A percentile compares a stretch with the other conserved stretches of the same genome.
These are phyloP conservation scores for Gryganskiella cystojenkinii DNA, from an alignment of 192 early-diverging fungal genomes.

Conservation along the genomic window DNA sequence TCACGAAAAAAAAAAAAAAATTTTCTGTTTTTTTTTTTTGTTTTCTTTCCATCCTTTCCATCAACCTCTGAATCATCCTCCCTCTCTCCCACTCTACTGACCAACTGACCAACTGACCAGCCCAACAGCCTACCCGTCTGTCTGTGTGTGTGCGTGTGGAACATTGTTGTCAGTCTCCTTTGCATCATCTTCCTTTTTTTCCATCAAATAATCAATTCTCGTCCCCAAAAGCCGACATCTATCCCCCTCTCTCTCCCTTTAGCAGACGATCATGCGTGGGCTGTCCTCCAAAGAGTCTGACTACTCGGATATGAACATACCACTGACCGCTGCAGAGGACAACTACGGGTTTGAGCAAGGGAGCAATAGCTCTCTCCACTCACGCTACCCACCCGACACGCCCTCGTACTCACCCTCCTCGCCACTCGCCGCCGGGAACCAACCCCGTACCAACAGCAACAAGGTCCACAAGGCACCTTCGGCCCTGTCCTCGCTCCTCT, in stretches of 20 bases:
- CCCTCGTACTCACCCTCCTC: conserved; percentile 1
- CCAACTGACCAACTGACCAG: not conserved
- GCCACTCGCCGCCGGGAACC: not conserved
- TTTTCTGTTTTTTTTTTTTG: too few relatives aligned
- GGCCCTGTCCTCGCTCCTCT: conserved; percentile 14
- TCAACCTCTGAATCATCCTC: not conserved
- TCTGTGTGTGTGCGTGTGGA: too few relatives aligned
- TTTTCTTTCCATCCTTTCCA: not conserved
- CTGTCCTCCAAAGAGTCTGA: conserved; percentile 55
- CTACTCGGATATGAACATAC: conserved; percentile 57
- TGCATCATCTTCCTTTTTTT: too few relatives aligned
- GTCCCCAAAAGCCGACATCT: conserved; percentile 8
- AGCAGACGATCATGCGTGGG: conserved; percentile 36
- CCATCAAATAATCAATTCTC: conserved; percentile 1
- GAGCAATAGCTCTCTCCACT: conserved; percentile 13
- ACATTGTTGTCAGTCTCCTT: too few relatives aligned
- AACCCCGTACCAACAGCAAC: not conserved
- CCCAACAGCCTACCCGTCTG: not conserved
- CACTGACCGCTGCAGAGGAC: conserved; percentile 47
- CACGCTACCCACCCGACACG: conserved; percentile 35
- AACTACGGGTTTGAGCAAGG: conserved; percentile 26
- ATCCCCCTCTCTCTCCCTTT: conserved; percentile 8
- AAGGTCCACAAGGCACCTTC: conserved; percentile 12
- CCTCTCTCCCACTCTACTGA: not conserved
- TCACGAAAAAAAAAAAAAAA: too few relatives aligned